These are phyloP conservation scores for Clavispora fructus DNA, from an alignment of 805 yeast genomes.

Conservation along the genomic window DNA sequence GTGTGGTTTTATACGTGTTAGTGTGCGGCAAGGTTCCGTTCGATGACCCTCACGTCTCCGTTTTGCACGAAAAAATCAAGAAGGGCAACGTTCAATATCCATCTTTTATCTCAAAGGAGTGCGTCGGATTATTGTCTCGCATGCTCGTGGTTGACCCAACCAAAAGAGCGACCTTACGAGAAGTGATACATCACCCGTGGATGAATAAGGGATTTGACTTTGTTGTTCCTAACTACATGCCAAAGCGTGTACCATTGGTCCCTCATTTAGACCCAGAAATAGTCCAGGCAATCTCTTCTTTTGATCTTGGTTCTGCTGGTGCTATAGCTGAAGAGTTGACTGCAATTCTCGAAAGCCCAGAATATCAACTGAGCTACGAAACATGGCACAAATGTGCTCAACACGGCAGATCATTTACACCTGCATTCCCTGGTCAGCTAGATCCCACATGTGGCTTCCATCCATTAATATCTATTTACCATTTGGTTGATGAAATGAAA, in stretches of 20 bases:
- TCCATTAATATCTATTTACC: slow-evolving; percentile 83
- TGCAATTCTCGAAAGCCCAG: slow-evolving; percentile 53
- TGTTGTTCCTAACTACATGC: slow-evolving; percentile 65
- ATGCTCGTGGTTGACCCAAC: slow-evolving; percentile 91
- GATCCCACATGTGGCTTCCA: slow-evolving; percentile 87
- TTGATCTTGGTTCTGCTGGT: slow-evolving; percentile 73
- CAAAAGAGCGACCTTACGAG: slow-evolving; percentile 72
- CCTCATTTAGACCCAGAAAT: slow-evolving; percentile 65
- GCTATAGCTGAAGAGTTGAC: slow-evolving; percentile 53
- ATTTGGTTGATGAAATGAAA: slow-evolving; percentile 77
- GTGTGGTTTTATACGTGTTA: slow-evolving; percentile 89
- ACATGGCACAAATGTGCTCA: slow-evolving; percentile 54
- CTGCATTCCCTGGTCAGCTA: slow-evolving; percentile 11
- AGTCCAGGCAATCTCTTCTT: slow-evolving; percentile 65
- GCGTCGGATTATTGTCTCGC: slow-evolving; percentile 70
- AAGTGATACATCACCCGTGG: slow-evolving; percentile 90
- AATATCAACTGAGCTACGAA: slow-evolving; percentile 57
- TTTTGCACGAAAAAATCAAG: slow-evolving; percentile 89
- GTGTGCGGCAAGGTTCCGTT: slow-evolving; percentile 98
- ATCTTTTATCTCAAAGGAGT: slow-evolving; percentile 68
- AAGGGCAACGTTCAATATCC: slow-evolving; percentile 92
- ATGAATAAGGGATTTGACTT: slow-evolving; percentile 83
- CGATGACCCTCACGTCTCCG: slow-evolving; percentile 90
- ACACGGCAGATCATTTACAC: slow-evolving; percentile 34
- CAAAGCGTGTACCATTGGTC: slow-evolving; percentile 69